Evolutionary conservation across 2,329 filamentous ascomycete species (phyloP).

Genomic region (Cytospora chrysosperma): DNA sequence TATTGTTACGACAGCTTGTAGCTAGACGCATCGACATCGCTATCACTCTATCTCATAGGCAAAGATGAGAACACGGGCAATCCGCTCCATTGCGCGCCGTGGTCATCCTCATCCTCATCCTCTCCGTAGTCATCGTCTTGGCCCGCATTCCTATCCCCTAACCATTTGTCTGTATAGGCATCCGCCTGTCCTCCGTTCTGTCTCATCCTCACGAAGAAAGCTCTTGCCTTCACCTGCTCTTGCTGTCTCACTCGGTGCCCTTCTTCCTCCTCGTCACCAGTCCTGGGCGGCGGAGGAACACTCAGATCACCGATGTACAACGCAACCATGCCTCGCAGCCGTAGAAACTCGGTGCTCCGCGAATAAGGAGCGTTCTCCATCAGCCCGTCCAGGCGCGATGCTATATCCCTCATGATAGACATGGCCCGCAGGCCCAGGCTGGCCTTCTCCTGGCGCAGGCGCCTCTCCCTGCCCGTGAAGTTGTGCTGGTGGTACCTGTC

Average conservation of each 20-base stretch:
- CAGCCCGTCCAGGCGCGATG: slow-evolving; percentile 67
- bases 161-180: slow-evolving; percentile 32
- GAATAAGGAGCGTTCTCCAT: slow-evolving; percentile 70
- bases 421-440: slow-evolving; percentile 52
- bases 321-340: slow-evolving; percentile 70
- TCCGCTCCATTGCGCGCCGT: slow-evolving; percentile 26
- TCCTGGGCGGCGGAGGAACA: slow-evolving; percentile 40
- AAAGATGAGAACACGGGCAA: slow-evolving; percentile 36
- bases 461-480: slow-evolving; percentile 25
- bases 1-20: neutral
- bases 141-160: slow-evolving; percentile 26
- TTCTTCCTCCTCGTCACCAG: slow-evolving; percentile 31
- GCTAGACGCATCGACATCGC: neutral
- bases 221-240: slow-evolving; percentile 38
- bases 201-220: slow-evolving; percentile 39
- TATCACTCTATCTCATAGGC: slow-evolving; percentile 26
- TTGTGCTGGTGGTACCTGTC: slow-evolving; percentile 16
- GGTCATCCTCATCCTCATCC: slow-evolving; percentile 29
- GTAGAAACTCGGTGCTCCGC: slow-evolving; percentile 63
- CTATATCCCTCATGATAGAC: slow-evolving; percentile 60
- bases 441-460: slow-evolving; percentile 37
- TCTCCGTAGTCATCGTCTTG: slow-evolving; percentile 30
- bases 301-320: slow-evolving; percentile 73
- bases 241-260: slow-evolving; percentile 34
- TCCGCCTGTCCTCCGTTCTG: slow-evolving; percentile 35